Base-by-base conservation (phyloP, 179 eudicot genomes). In the Corrigiola litoralis region DNA sequence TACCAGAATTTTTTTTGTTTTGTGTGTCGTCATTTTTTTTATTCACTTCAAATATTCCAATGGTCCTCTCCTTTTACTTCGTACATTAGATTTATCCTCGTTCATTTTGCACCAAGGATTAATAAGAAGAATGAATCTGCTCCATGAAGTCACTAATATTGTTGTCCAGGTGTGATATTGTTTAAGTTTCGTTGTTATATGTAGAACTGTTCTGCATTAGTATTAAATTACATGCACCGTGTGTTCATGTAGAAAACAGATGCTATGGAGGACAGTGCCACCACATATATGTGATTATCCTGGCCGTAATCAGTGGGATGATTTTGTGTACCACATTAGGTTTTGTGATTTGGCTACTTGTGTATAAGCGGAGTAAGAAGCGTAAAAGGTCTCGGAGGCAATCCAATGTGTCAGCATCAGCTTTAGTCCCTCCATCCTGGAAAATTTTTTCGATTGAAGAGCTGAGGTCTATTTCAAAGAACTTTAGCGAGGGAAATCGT, bases 401-500 rank as follows among this genome's bases (percentile, higher is more conserved):
- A 61, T 84, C 95, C 34, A 84, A 74, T 77, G 75, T 84, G 20
- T 79, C 85, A 42, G 75, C 82, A 69, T 78, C 86, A 52, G 89
- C 95, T 66, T 83, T 80, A 74, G 91, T 83, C 54, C 81, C 88
- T 28, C 96, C 87, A 46, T 89, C 96, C 67, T 92, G 98, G 98
- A 83, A 80, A 78, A 72, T 89, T 66, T 92, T 87, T 72, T 83
- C 85, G 10, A 77, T 85, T 63, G 96, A 92, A 50, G 96, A 92
- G 68, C 82, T 92, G 53, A 82, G 76, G 77, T 83, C 88, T 7
- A 84, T 87, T 29, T 89, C 98, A 1, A 92, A 92, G 80, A 89
- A 85, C 62, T 92, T 89, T 65, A 89, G 96, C 75, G 96, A 89
- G 79, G 98, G 89, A 61, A 92, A 82, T 61, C 89, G 95, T 65